These are phyloP conservation scores for Pleurotus giganteus DNA, from an alignment of 768 basidiomycete genomes.

Conservation along the genomic window DNA sequence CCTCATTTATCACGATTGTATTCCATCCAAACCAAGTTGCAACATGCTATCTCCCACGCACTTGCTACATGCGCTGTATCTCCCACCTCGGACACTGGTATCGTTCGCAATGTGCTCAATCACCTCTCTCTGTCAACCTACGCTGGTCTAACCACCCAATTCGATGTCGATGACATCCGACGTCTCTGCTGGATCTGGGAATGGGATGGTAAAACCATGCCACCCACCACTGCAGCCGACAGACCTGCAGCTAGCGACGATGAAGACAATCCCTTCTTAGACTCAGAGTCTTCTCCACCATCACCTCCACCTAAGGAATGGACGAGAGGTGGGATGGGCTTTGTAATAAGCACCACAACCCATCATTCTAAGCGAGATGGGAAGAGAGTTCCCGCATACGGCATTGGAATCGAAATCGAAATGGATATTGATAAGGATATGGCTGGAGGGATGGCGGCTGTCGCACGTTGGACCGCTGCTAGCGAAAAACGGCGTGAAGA, in stretches of 20 bases:
- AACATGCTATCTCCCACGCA: conserved; percentile 82
- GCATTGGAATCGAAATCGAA: conserved; percentile 85
- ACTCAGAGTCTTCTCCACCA: conserved; percentile 31
- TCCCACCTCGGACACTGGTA: conserved; percentile 71
- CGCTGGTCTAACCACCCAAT: conserved; percentile 60
- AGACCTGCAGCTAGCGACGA: conserved; percentile 26
- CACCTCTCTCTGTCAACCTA: conserved; percentile 71
- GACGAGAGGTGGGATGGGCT: conserved; percentile 79
- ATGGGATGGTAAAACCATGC: conserved; percentile 60
- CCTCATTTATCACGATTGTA: conserved; percentile 58
- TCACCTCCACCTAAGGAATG: conserved; percentile 67
- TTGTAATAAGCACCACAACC: conserved; percentile 68
- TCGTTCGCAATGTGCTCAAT: conserved; percentile 76
- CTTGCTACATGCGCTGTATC: conserved; percentile 81
- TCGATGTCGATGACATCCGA: conserved; percentile 66
- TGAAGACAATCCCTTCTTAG: conserved; percentile 74
- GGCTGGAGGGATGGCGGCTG: conserved; percentile 83
- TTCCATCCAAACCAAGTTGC: conserved; percentile 65
- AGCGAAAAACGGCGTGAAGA: conserved; percentile 58
- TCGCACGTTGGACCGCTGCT: conserved; percentile 82
- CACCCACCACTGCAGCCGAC: conserved; percentile 18
- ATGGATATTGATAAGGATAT: conserved; percentile 81
- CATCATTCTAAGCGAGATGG: conserved; percentile 67
- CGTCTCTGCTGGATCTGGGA: conserved; percentile 89
- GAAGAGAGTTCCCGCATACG: conserved; percentile 76